These are phyloP conservation scores for Myxozyma geophila DNA, from an alignment of 805 yeast genomes.

Conservation along the genomic window DNA sequence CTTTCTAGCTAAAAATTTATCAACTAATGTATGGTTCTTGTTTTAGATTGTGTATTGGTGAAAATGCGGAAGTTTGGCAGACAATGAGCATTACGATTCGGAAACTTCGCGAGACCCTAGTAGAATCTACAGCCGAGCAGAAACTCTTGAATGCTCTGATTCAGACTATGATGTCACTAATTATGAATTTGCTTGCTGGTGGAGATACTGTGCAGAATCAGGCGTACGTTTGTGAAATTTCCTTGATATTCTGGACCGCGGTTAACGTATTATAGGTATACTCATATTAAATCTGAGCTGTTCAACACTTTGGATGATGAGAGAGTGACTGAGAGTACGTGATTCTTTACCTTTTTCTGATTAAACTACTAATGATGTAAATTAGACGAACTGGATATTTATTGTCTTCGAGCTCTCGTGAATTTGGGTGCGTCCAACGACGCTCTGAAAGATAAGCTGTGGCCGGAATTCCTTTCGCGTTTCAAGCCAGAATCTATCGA, in stretches of 20 bases:
- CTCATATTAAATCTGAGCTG: conserved; percentile 6
- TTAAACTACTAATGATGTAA: background rate
- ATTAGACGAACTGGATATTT: conserved; percentile 1
- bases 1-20: no score
- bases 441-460: conserved; percentile 5
- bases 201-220: conserved; percentile 17
- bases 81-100: background rate
- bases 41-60: conserved; percentile 6
- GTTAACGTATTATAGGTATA: background rate
- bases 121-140: background rate
- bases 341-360: background rate
- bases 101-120: conserved; percentile 2
- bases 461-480: conserved; percentile 15
- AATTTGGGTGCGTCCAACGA: conserved; percentile 28
- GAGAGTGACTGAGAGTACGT: conserved; percentile 3
- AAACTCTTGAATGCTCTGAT: background rate
- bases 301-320: conserved; percentile 12
- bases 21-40: background rate
- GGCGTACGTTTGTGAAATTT: conserved; percentile 14
- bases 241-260: background rate
- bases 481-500: conserved; percentile 1
- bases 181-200: conserved; percentile 28
- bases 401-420: conserved; percentile 19
- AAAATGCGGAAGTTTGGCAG: conserved; percentile 4
- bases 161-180: conserved; percentile 9